These are phyloP conservation scores for Carallia brachiata DNA, from an alignment of 345 rosid genomes.

Conservation along the genomic window DNA sequence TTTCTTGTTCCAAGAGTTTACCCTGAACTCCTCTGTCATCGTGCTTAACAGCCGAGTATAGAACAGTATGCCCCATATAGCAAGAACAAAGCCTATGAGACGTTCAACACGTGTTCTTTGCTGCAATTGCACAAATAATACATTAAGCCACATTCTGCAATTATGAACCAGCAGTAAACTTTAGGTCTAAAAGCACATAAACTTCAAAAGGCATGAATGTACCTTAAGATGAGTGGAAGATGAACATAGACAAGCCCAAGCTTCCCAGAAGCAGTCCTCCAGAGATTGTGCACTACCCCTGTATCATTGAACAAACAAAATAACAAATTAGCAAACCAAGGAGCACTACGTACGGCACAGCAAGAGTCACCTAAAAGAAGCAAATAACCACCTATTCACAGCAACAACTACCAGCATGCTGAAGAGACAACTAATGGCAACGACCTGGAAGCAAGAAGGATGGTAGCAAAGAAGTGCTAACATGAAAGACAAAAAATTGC, in stretches of 20 bases:
- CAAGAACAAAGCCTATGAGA: constrained; percentile 77
- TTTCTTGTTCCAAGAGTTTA: constrained; percentile 33
- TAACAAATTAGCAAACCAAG: constrained; percentile 13
- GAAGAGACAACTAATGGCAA: not conserved
- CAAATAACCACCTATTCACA: not conserved
- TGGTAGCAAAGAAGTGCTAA: not conserved
- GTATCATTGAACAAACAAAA: constrained; percentile 24
- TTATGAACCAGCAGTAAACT: constrained; percentile 1
- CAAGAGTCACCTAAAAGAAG: not conserved
- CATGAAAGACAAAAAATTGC: not conserved
- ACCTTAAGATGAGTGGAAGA: constrained; percentile 91
- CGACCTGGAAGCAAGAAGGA: not conserved
- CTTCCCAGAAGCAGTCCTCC: constrained; percentile 97
- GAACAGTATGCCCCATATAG: constrained; percentile 93
- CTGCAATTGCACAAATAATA: constrained; percentile 51
- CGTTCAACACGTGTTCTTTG: constrained; percentile 89
- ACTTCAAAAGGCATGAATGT: constrained; percentile 19
- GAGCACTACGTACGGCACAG: constrained; percentile 1
- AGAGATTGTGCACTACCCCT: constrained; percentile 61
- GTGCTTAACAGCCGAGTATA: constrained; percentile 94
- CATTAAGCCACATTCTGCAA: constrained; percentile 7
- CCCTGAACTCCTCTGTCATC: constrained; percentile 96
- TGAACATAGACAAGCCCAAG: constrained; percentile 94
- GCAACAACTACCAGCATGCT: not conserved
- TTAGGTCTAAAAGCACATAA: constrained; percentile 6